Conservation (phyloP, 805 yeast genomes). For the Zygosaccharomyces rouxii region DNA sequence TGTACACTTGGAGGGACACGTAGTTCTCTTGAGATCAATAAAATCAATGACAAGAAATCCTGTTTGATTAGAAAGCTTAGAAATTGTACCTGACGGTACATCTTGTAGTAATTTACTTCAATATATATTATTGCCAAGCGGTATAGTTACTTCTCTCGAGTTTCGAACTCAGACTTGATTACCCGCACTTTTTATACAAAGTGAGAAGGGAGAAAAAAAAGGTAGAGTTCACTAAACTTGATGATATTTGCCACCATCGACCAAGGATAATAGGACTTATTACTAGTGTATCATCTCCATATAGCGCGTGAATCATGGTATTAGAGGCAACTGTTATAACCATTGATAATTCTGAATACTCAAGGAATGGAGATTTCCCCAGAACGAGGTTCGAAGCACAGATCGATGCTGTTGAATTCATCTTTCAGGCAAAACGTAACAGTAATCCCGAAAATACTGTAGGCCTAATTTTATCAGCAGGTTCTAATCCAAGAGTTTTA, state of each 20-base stretch:
- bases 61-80: too few species aligned
- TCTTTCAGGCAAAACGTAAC: slow-evolving; percentile 80
- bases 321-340: slow-evolving; percentile 95
- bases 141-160: not conserved
- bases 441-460: slow-evolving; percentile 93
- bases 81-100: too few species aligned
- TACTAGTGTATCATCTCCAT: not conserved
- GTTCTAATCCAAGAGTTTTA: slow-evolving; percentile 79
- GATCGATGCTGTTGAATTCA: slow-evolving; percentile 78
- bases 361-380: slow-evolving; percentile 92
- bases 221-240: slow-evolving; percentile 5
- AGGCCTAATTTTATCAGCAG: slow-evolving; percentile 86
- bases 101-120: not conserved
- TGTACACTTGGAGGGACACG: too few species aligned
- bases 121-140: not conserved
- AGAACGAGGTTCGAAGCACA: slow-evolving; percentile 90
- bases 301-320: slow-evolving; percentile 50
- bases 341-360: slow-evolving; percentile 91
- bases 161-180: not conserved
- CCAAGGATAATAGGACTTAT: not conserved
- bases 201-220: not conserved
- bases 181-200: slow-evolving; percentile 1
- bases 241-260: slow-evolving; percentile 1
- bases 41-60: too few species aligned
- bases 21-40: too few species aligned